Conservation (phyloP, 1,284 basidiomycete genomes). For the Tylopilus sp. region DNA sequence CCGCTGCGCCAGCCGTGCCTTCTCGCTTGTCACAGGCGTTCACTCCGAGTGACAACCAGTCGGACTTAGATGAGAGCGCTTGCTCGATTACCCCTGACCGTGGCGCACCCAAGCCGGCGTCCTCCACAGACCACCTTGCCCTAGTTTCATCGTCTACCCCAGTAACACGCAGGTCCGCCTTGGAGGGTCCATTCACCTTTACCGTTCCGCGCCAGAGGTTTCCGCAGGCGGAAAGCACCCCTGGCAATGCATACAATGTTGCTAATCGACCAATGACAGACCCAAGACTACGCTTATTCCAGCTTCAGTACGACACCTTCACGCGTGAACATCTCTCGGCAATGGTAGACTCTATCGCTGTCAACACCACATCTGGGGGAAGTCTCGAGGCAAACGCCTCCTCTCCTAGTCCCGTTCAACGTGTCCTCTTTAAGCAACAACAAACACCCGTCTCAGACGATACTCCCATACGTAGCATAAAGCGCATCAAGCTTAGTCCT, state of each 20-base stretch:
- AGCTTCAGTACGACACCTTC: constrained; percentile 90
- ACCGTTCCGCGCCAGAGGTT: constrained; percentile 49
- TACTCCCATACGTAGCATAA: constrained; percentile 62
- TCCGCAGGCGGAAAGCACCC: constrained; percentile 52
- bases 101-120: constrained; percentile 11
- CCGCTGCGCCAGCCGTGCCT: constrained; percentile 33
- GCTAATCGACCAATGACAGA: constrained; percentile 52
- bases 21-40: constrained; percentile 37
- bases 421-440: constrained; percentile 43
- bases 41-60: constrained; percentile 28
- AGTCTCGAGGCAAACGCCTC: constrained; percentile 41
- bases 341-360: constrained; percentile 84
- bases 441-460: constrained; percentile 38
- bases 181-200: constrained; percentile 74
- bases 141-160: constrained; percentile 8
- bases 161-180: constrained; percentile 31
- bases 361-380: constrained; percentile 65
- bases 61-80: constrained; percentile 23
- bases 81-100: constrained; percentile 8
- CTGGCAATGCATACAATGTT: constrained; percentile 38
- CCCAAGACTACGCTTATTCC: constrained; percentile 79
- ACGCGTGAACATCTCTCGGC: constrained; percentile 89
- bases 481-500: constrained; percentile 70
- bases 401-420: constrained; percentile 40
- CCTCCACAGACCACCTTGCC: constrained; percentile 24